Evolutionary conservation across 192 early-diverging fungal species (phyloP).

Genomic region (Rhizophagus clarus): DNA sequence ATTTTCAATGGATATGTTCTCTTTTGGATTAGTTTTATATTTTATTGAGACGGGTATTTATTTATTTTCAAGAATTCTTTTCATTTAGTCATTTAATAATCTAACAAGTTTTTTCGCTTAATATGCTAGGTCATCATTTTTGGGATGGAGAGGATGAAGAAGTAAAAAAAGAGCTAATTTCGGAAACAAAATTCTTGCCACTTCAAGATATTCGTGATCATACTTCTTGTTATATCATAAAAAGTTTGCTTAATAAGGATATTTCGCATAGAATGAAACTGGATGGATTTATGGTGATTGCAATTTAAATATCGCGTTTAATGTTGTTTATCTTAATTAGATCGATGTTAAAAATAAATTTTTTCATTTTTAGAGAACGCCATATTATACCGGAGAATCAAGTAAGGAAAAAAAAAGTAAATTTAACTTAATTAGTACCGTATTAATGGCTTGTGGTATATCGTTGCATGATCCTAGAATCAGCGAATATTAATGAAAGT

Average conservation of each 20-base stretch:
- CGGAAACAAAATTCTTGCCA: neutral
- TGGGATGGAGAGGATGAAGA: neutral
- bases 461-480: neutral
- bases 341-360: neutral
- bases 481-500: neutral
- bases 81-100: neutral
- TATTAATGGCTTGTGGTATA: too few relatives aligned
- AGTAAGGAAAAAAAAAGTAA: neutral
- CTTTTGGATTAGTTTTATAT: constrained; percentile 16
- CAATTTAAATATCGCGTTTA: neutral
- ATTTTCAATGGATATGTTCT: constrained; percentile 12
- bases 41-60: constrained; percentile 2
- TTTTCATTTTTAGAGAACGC: neutral
- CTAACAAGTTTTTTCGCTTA: neutral
- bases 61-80: neutral
- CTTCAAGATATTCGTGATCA: neutral
- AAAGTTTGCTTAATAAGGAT: neutral
- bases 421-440: neutral
- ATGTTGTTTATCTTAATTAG: neutral
- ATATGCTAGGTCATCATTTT: neutral
- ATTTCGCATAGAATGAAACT: neutral
- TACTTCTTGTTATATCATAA: neutral
- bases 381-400: neutral
- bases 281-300: neutral
- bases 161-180: neutral